Base-by-base conservation (phyloP, 1,284 basidiomycete species). In the Sporisorium exsertum region DNA sequence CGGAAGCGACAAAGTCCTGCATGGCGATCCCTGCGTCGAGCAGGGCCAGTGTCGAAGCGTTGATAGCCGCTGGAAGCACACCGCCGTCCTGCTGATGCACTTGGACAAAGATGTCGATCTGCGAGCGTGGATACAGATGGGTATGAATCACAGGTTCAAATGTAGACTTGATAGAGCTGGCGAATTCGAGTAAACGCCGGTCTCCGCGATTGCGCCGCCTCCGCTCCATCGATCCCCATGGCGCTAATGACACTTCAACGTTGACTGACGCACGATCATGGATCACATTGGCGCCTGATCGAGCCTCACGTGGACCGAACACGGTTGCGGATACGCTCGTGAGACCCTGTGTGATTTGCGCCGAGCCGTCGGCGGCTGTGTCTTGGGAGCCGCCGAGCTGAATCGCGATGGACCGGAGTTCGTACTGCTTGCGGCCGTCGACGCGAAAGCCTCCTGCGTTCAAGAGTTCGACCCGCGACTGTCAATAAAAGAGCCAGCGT, bases 111-210 rank as follows among this genome's bases (percentile, higher is more conserved):
- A 99, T 92, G 86, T 97, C 93, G 85, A 99, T 96, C 85, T 95
- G 91, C 32, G 93, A 93, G 57, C 96, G 91, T 8, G 96, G 96
- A 86, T 96, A 98, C 53, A 98, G 89, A 74, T 90, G 90, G 1
- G 92, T 92, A 84, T 95, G 93, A 43, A 99, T 90, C 58, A 97
- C 94, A 46, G 95, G 94, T 84, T 98, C 95, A 81, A 99, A 98
- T 0, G 96, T 97, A 42, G 93, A 92, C 86, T 94, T 92, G 76
- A 99, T 91, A 15, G 92, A 91, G 2, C 93, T 89, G 2, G 92
- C 93, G 68, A 97, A 89, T 86, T 99, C 96, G 65, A 94, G 88
- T 64, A 94, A 89, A 20, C 95, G 93, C 86, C 96, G 64, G 33
- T 83, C 74, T 10, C 57, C 92, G 67, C 91, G 88, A 15, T 89